Evolutionary conservation across 352 stramenopile genomes (phyloP), one percentile per base, ranked within the genome.

Genomic region (Pythium dissimile): DNA sequence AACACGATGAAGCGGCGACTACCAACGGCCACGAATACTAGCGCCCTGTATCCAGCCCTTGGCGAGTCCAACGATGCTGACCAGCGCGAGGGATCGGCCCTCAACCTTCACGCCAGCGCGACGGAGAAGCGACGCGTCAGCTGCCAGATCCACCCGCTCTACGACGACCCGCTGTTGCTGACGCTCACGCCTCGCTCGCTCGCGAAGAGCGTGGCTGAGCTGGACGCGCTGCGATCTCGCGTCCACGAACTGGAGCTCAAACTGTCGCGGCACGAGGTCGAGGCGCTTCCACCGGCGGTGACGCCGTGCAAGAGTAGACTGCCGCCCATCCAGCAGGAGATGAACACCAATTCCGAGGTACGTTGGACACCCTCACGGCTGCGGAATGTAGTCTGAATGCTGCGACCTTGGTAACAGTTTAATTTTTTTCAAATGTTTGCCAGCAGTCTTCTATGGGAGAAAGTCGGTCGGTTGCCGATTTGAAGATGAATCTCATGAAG

Each of bases 211-310:
- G 72, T 85, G 54, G 69, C 75, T 0, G 77, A 86, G 32, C 68
- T 88, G 0, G 69, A 84, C 18, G 65, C 71, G 6, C 28, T 88
- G 28, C 70, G 70, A 26, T 79, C 51, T 8, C 67, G 77, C 21
- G 75, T 88, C 1, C 50, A 71, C 3, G 73, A 84, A 13, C 65
- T 88, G 5, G 73, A 89, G 47, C 67, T 75, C 18, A 71, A 81
- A 37, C 65, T 89, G 35, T 70, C 75, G 35, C 64, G 74, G 21
- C 75, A 85, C 41, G 65, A 82, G 20, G 71, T 81, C 20, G 70
- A 80, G 60, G 60, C 46, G 23, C 31, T 73, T 21, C 45, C 73
- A 11, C 44, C 34, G 8, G 71, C 64, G 0, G 57, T 66, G 16
- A 71, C 49, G 8, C 73, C 73, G 45, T 52, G 54, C 13, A 55